Base-by-base conservation (phyloP, 805 yeast genomes). In the Wickerhamiella alocasiicola region DNA sequence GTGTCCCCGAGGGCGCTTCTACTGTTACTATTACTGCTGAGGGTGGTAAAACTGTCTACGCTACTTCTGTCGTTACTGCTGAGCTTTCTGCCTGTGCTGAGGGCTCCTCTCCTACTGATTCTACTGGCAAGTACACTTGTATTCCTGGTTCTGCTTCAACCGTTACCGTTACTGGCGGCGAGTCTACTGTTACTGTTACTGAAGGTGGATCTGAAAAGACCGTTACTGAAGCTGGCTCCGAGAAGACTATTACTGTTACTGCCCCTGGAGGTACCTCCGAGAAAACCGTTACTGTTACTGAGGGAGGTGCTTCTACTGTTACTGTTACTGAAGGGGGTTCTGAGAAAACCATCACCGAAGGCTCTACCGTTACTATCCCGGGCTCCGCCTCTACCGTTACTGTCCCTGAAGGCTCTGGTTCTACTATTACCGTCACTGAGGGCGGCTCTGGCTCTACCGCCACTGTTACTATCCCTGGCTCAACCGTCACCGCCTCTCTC, bases 321-420 rank as follows among this genome's bases (percentile, higher is more conserved):
- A 18, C 41, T 27, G 29, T 27, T 15, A 37, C 41, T 12, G 18
- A 29, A 15, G 54, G 60, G 60, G 60, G 55, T 59, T 16, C 30
- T 12, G 16, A 29, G 9, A 5, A 34, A n/a, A 23, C 33, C 41
- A 26, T 41, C 29, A n/a, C 25, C 23, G 11, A 12, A 6, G 43
- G 18, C 28, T 31, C 36, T 36, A 7, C 41, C 28, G 21, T 29
- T 28, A 31, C 34, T 24, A 38, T 27, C 19, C 15, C 36, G 4
- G 15, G 16, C n/a, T 57, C 26, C 19, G 34, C 23, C 34, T 29
- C 40, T 4, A 31, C 40, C 3, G 40, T 24, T 12, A 41, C 49
- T 15, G 26, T 35, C 9, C 40, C 40, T 19, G 17, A 29, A 48
- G 31, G 58, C 59, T 56, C 60, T 55, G 26, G 30, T 12, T 23